phyloP scores from a whole-genome alignment of 2,329 filamentous ascomycete genomes.

The Sarocladium oryzae region DNA sequence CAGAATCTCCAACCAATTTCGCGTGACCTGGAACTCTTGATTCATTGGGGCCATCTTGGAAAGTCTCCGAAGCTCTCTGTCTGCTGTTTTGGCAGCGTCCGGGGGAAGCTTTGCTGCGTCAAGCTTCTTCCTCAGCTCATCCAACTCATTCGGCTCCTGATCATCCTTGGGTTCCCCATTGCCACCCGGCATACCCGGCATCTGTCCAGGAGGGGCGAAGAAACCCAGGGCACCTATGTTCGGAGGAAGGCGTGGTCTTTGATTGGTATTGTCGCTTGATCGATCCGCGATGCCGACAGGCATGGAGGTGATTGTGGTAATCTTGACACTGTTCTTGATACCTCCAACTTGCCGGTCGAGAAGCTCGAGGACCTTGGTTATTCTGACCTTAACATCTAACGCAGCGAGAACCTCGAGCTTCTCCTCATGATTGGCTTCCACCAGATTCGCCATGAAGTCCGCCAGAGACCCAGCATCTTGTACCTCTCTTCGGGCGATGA shows the following conservation, averaged over 20 bases:
- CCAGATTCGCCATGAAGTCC: slow-evolving; percentile 93
- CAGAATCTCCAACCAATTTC: slow-evolving; percentile 90
- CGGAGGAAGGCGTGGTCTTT: slow-evolving; percentile 15
- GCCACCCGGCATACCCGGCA: slow-evolving; percentile 36
- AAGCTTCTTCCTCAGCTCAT: slow-evolving; percentile 84
- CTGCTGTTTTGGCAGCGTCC: slow-evolving; percentile 85
- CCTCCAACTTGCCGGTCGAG: slow-evolving; percentile 73
- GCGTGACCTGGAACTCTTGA: slow-evolving; percentile 88
- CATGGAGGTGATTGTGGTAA: slow-evolving; percentile 69
- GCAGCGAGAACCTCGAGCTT: slow-evolving; percentile 83
- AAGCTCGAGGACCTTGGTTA: slow-evolving; percentile 77
- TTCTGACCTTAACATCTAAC: slow-evolving; percentile 67
- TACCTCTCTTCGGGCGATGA: slow-evolving; percentile 76
- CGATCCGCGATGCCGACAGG: slow-evolving; percentile 56
- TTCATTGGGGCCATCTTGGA: slow-evolving; percentile 96
- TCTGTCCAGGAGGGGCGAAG: slow-evolving; percentile 28
- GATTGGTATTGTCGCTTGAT: slow-evolving; percentile 30
- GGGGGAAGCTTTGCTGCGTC: slow-evolving; percentile 73
- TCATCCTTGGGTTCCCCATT: slow-evolving; percentile 53
- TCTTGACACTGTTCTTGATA: slow-evolving; percentile 82
- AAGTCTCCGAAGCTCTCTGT: slow-evolving; percentile 78
- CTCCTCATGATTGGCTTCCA: slow-evolving; percentile 83
- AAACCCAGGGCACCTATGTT: slow-evolving; percentile 32
- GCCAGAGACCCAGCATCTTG: slow-evolving; percentile 79
- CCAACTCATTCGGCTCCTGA: slow-evolving; percentile 81